Evolutionary conservation across 768 basidiomycete genomes (phyloP).

Genomic region (Leccinellum rugosiceps): DNA sequence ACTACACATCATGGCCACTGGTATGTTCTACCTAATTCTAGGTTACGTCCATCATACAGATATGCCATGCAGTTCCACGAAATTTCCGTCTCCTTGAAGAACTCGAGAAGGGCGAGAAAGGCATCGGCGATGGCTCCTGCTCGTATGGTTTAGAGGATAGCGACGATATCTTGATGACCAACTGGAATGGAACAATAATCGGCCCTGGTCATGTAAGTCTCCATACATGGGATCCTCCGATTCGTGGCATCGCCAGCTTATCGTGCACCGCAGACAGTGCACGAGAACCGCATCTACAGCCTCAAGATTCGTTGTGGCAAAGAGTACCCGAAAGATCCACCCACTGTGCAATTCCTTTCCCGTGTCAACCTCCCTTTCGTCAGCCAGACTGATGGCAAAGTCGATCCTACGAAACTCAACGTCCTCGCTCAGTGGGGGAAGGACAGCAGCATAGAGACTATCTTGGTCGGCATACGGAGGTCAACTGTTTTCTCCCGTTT

Average conservation of each 20-base stretch:
- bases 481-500: slow-evolving; percentile 27
- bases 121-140: slow-evolving; percentile 96
- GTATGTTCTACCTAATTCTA: slow-evolving; percentile 31
- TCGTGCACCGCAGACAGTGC: slow-evolving; percentile 66
- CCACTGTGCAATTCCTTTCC: slow-evolving; percentile 80
- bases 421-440: slow-evolving; percentile 76
- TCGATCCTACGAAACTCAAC: slow-evolving; percentile 68
- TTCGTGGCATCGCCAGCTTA: slow-evolving; percentile 14
- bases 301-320: slow-evolving; percentile 85
- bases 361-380: slow-evolving; percentile 95
- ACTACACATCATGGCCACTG: slow-evolving; percentile 46
- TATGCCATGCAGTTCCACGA: slow-evolving; percentile 72
- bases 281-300: slow-evolving; percentile 98
- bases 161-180: slow-evolving; percentile 96
- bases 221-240: neutral
- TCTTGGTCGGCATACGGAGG: slow-evolving; percentile 93
- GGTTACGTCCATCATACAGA: neutral
- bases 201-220: slow-evolving; percentile 90
- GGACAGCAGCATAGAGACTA: slow-evolving; percentile 76
- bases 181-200: slow-evolving; percentile 99
- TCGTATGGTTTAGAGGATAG: slow-evolving; percentile 94
- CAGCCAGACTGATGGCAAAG: slow-evolving; percentile 65
- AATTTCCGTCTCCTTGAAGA: slow-evolving; percentile 97
- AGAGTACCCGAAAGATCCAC: slow-evolving; percentile 73
- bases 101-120: slow-evolving; percentile 99